These are phyloP conservation scores for Irpex sp. DNA, from an alignment of 1,284 basidiomycete genomes.

Conservation along the genomic window DNA sequence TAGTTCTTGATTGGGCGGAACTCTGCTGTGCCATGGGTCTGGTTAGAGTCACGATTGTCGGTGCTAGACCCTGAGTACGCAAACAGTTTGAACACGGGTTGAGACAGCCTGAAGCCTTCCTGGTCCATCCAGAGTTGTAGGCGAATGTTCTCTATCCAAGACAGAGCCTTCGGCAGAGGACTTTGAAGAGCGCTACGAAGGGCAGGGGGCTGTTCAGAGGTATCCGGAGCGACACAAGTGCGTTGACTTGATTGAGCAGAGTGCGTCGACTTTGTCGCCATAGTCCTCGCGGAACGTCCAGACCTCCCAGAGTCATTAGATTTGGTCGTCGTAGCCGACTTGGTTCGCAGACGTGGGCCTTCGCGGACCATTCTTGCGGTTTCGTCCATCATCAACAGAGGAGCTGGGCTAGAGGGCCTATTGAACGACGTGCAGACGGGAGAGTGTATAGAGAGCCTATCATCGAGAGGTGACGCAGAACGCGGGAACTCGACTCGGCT, in stretches of 20 bases:
- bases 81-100: conserved; percentile 52
- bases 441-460: background rate
- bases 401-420: conserved; percentile 3
- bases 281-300: background rate
- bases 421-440: background rate
- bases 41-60: too few species aligned
- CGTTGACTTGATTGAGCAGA: background rate
- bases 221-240: background rate
- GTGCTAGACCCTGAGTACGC: conserved; percentile 28
- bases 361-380: background rate
- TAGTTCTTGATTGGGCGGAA: conserved; percentile 59
- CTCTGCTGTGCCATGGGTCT: conserved; percentile 40
- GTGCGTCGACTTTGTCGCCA: background rate
- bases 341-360: conserved; percentile 3
- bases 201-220: background rate
- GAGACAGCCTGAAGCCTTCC: conserved; percentile 65
- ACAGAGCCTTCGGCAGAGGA: conserved; percentile 28
- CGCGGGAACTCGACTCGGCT: conserved; percentile 1
- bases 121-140: conserved; percentile 76
- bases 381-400: background rate
- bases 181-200: conserved; percentile 18
- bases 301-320: conserved; percentile 5
- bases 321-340: conserved; percentile 1
- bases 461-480: background rate
- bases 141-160: conserved; percentile 47